phyloP scores from a whole-genome alignment of 129 eudicot genomes.

The Daucus carota region DNA sequence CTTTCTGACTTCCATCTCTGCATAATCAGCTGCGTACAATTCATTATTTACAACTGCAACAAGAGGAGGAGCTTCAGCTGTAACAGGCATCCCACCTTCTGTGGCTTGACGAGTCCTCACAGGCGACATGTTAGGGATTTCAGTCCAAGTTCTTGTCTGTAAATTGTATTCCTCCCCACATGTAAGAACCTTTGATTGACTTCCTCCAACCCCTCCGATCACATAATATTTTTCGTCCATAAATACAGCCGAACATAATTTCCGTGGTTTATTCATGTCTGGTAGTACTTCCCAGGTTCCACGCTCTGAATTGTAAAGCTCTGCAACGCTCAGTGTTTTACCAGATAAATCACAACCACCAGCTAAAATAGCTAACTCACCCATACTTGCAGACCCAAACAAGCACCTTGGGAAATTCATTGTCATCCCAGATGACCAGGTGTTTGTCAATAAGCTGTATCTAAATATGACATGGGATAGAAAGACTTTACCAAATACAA shows the following conservation, averaged over 20 bases:
- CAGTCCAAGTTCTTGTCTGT: conserved; percentile 57
- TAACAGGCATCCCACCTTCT: conserved; percentile 36
- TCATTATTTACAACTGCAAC: conserved; percentile 85
- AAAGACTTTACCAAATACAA: conserved; percentile 57
- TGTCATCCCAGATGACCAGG: conserved; percentile 62
- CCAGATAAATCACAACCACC: conserved; percentile 71
- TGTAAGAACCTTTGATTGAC: conserved; percentile 38
- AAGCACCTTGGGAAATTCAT: conserved; percentile 72
- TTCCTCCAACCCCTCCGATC: conserved; percentile 69
- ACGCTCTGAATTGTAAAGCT: conserved; percentile 60
- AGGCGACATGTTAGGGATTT: conserved; percentile 73
- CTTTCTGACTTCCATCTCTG: conserved; percentile 68
- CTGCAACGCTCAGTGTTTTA: conserved; percentile 46
- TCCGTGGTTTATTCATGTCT: conserved; percentile 53
- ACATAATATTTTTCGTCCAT: conserved; percentile 81
- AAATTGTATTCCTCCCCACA: conserved; percentile 80
- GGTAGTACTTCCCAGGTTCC: conserved; percentile 60
- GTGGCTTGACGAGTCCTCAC: conserved; percentile 32
- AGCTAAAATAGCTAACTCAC: conserved; percentile 71
- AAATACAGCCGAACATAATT: conserved; percentile 76
- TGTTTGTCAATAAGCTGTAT: conserved; percentile 61
- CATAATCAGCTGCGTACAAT: conserved; percentile 79
- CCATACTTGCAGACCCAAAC: conserved; percentile 88
- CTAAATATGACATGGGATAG: conserved; percentile 48
- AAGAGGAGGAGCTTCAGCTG: conserved; percentile 78